Conservation (phyloP, 352 stramenopile genomes). For the Blastocystis sp. region DNA sequence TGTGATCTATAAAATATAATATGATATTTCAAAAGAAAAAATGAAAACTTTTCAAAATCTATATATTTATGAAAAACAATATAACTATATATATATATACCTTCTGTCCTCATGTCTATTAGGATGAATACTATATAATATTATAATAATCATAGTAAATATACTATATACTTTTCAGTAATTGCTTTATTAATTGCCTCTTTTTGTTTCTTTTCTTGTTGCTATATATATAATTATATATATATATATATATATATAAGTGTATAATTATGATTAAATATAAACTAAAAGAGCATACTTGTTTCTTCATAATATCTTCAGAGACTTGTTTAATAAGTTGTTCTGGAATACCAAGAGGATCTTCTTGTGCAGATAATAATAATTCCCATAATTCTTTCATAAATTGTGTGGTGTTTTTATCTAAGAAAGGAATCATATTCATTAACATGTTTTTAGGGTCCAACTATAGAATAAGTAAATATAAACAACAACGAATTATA, state of each 20-base stretch:
- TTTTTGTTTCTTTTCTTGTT: conserved; percentile 13
- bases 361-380: conserved; percentile 27
- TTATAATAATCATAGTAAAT: too few species aligned
- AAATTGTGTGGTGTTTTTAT: background rate
- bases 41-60: background rate
- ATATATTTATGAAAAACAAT: background rate
- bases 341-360: conserved; percentile 21
- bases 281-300: too few species aligned
- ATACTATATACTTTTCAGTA: background rate
- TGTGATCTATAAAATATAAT: conserved; percentile 4
- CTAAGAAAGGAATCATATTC: conserved; percentile 28
- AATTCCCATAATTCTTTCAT: conserved; percentile 29
- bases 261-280: too few species aligned
- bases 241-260: background rate
- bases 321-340: conserved; percentile 27
- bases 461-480: background rate
- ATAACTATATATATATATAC: background rate
- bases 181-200: background rate
- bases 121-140: too few species aligned
- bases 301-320: conserved; percentile 32
- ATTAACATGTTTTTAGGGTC: conserved; percentile 37
- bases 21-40: background rate
- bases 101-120: too few species aligned
- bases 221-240: background rate
- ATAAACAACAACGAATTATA: background rate